phyloP scores from a whole-genome alignment of 2,329 filamentous ascomycete species.

The Aspergillus pseudonomiae region DNA sequence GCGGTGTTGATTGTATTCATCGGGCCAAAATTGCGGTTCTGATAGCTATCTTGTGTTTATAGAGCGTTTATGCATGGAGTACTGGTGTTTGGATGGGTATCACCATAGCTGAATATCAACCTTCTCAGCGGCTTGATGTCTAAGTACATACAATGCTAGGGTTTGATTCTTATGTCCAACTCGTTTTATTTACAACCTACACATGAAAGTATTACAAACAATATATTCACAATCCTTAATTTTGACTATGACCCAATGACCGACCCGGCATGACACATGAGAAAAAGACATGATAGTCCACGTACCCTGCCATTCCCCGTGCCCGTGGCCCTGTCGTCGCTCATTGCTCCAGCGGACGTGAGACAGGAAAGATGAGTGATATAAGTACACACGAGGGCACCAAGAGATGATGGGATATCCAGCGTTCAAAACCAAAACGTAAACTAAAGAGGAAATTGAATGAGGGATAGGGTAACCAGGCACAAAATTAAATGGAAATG shows the following conservation, averaged over 20 bases:
- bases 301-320: constrained; percentile 34
- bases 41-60: constrained; percentile 4
- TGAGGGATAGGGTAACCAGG: constrained; percentile 18
- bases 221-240: constrained; percentile 26
- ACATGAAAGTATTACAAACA: not conserved
- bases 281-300: constrained; percentile 37
- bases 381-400: constrained; percentile 38
- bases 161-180: constrained; percentile 8
- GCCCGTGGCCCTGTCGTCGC: constrained; percentile 28
- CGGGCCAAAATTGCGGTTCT: constrained; percentile 86
- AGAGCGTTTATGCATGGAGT: constrained; percentile 1
- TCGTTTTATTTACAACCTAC: not conserved
- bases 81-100: constrained; percentile 1
- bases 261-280: constrained; percentile 42
- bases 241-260: constrained; percentile 35
- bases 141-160: constrained; percentile 22
- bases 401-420: constrained; percentile 44
- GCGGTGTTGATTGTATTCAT: constrained; percentile 81
- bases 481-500: constrained; percentile 22
- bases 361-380: constrained; percentile 32
- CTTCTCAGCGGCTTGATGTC: not conserved
- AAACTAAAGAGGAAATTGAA: constrained; percentile 19
- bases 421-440: constrained; percentile 33
- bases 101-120: not conserved
- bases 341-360: constrained; percentile 29